phyloP scores from a whole-genome alignment of 169 alveolate genomes.

The Plasmodium cynomolgi region DNA sequence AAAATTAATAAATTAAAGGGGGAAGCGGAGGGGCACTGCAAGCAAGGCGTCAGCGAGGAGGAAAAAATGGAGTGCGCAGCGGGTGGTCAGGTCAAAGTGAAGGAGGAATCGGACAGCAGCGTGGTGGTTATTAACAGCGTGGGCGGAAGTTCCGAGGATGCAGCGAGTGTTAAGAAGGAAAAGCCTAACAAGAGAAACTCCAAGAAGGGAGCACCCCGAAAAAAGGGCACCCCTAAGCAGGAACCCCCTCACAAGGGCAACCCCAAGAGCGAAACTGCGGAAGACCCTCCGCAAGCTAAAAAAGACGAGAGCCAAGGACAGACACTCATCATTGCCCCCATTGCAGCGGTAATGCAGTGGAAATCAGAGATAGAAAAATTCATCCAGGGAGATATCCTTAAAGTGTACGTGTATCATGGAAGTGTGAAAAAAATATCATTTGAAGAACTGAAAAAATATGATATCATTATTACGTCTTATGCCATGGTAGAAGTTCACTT shows the following conservation, averaged over 20 bases:
- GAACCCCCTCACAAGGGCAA: not conserved
- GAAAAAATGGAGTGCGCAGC: not conserved
- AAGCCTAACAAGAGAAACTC: not conserved
- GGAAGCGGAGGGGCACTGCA: not conserved
- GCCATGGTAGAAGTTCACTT: conserved; percentile 84
- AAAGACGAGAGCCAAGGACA: conserved; percentile 71
- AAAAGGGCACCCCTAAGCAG: not conserved
- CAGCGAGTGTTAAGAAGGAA: not conserved
- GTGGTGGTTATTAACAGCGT: not conserved
- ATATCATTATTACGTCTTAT: conserved; percentile 87
- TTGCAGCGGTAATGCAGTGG: conserved; percentile 89
- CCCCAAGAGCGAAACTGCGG: not conserved
- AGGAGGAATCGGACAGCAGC: not conserved
- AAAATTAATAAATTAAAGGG: conserved; percentile 42
- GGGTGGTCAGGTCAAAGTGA: not conserved
- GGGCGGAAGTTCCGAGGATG: not conserved
- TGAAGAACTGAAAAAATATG: conserved; percentile 85
- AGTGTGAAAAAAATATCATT: conserved; percentile 76
- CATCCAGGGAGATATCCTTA: conserved; percentile 77
- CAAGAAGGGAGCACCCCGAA: not conserved
- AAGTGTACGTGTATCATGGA: conserved; percentile 85
- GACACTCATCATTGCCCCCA: conserved; percentile 85
- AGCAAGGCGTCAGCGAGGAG: not conserved
- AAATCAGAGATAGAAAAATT: conserved; percentile 83
- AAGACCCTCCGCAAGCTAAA: not conserved